These are phyloP conservation scores for Ceratocystis cubensis DNA, from an alignment of 2,329 filamentous ascomycete genomes.

Conservation along the genomic window DNA sequence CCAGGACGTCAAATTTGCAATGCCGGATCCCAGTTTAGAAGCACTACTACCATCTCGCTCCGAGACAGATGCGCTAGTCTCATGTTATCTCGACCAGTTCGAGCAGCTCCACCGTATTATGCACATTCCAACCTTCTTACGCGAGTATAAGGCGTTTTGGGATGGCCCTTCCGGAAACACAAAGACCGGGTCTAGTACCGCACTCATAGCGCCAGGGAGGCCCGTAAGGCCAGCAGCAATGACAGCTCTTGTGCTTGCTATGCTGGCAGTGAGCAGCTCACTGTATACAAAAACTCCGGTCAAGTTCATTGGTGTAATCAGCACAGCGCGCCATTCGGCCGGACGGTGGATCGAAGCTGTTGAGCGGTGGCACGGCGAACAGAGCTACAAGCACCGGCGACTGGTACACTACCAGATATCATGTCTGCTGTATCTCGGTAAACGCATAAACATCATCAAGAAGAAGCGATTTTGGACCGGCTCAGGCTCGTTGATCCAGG, in stretches of 20 bases:
- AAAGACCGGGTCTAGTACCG: neutral
- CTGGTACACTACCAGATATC: conserved; percentile 49
- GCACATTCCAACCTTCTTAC: conserved; percentile 46
- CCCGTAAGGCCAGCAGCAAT: conserved; percentile 39
- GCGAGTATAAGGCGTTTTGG: conserved; percentile 46
- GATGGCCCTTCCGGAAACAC: conserved; percentile 28
- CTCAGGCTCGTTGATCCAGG: conserved; percentile 43
- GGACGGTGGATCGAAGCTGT: conserved; percentile 45
- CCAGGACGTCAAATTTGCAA: conserved; percentile 37
- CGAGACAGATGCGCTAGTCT: conserved; percentile 38
- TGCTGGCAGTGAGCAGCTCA: conserved; percentile 48
- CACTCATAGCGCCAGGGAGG: neutral
- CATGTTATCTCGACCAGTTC: conserved; percentile 42
- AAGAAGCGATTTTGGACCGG: conserved; percentile 53
- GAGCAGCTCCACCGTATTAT: conserved; percentile 46
- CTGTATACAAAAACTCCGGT: conserved; percentile 40
- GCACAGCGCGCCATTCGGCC: conserved; percentile 42
- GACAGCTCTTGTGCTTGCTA: conserved; percentile 46
- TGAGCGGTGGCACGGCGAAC: conserved; percentile 41
- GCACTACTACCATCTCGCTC: conserved; percentile 37
- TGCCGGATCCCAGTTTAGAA: conserved; percentile 40
- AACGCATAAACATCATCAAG: conserved; percentile 50
- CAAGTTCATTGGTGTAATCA: conserved; percentile 45
- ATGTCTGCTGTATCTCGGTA: conserved; percentile 47
- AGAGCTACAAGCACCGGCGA: conserved; percentile 49